Percentiles rank a stretch among this genome's conserved stretches.
These are phyloP conservation scores for Trichosporon ovoides DNA, from an alignment of 1,284 basidiomycete genomes.

Conservation along the genomic window DNA sequence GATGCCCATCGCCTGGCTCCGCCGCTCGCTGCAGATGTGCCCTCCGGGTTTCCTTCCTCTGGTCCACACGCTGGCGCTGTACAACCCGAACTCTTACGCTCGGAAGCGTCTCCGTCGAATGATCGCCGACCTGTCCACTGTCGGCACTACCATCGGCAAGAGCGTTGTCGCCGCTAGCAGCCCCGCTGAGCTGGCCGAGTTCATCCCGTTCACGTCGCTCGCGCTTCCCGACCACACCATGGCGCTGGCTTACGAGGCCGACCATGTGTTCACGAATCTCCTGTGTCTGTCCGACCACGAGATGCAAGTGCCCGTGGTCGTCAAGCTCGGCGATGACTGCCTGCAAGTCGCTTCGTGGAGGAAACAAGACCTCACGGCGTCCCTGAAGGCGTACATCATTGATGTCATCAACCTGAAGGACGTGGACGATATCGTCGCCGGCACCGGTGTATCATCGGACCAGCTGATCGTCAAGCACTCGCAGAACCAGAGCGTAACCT, in stretches of 20 bases:
- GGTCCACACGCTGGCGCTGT: constrained; percentile 57
- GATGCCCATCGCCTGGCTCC: constrained; percentile 74
- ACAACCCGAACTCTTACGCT: constrained; percentile 73
- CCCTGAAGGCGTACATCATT: constrained; percentile 42
- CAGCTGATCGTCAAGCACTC: constrained; percentile 70
- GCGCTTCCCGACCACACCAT: constrained; percentile 40
- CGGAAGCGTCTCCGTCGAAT: constrained; percentile 64
- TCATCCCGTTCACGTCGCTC: constrained; percentile 58
- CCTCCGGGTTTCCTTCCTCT: constrained; percentile 50
- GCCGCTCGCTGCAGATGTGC: constrained; percentile 70
- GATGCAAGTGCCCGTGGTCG: constrained; percentile 42
- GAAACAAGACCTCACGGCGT: constrained; percentile 35
- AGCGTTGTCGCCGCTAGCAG: constrained; percentile 54
- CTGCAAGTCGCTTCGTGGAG: constrained; percentile 44
- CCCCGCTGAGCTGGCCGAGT: constrained; percentile 62
- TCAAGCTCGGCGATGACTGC: constrained; percentile 41
- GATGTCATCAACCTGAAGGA: constrained; percentile 52
- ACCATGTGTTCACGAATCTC: constrained; percentile 44
- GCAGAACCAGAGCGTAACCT: constrained; percentile 36
- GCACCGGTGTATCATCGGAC: constrained; percentile 65
- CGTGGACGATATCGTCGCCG: constrained; percentile 76
- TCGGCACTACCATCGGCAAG: constrained; percentile 58
- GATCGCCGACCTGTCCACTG: constrained; percentile 59
- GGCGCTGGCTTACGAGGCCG: constrained; percentile 39
- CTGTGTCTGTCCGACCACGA: constrained; percentile 40